A percentile compares a stretch with the other conserved stretches of the same genome.
Conservation (phyloP, 2,329 filamentous ascomycete genomes). For the Bipolaris cookei region DNA sequence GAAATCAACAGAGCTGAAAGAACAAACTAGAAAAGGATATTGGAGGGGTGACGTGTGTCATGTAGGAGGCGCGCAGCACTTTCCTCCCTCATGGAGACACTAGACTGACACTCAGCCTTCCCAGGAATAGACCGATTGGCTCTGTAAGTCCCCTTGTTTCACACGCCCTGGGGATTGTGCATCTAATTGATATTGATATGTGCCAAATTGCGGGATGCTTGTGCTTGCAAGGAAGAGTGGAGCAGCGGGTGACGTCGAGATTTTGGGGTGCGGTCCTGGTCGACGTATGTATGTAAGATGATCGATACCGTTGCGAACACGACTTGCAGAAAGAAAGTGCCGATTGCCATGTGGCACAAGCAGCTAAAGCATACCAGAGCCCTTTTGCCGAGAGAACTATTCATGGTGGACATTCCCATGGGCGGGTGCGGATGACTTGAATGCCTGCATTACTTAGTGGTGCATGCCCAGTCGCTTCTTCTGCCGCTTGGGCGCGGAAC, state of each 20-base stretch:
- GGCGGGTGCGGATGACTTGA: neutral
- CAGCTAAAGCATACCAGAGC: neutral
- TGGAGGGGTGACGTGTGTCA: neutral
- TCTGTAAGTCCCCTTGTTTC: slow-evolving; percentile 1
- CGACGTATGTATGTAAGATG: slow-evolving; percentile 1
- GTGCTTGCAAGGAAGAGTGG: neutral
- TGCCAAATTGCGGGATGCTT: neutral
- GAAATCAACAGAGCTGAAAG: neutral
- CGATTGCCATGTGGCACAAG: neutral
- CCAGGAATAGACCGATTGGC: neutral
- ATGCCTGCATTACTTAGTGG: slow-evolving; percentile 2
- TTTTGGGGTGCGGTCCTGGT: neutral
- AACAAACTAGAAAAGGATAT: neutral
- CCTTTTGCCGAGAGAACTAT: slow-evolving; percentile 1
- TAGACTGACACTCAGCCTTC: slow-evolving; percentile 6
- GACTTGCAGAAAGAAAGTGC: slow-evolving; percentile 12
- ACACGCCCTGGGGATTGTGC: neutral
- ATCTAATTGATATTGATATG: slow-evolving; percentile 6
- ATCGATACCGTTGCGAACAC: slow-evolving; percentile 15
- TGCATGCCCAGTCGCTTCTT: slow-evolving; percentile 6
- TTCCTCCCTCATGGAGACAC: neutral
- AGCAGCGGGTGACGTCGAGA: neutral
- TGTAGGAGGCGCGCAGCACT: neutral
- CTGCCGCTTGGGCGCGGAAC: neutral
- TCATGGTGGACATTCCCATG: slow-evolving; percentile 2